These are phyloP conservation scores for Fusarium algeriense DNA, from an alignment of 2,329 filamentous ascomycete species.

Conservation along the genomic window DNA sequence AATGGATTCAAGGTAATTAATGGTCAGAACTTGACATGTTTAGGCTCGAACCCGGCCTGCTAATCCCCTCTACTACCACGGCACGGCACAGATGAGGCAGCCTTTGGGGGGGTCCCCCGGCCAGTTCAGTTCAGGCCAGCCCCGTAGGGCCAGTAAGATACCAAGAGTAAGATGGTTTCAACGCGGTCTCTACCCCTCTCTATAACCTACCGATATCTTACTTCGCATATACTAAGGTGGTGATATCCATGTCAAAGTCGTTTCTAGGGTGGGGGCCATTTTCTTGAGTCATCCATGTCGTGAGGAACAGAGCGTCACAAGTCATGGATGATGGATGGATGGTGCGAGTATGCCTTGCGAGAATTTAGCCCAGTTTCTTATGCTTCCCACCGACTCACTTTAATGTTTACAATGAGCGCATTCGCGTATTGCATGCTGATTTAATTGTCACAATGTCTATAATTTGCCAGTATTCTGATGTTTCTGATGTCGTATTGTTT, in stretches of 20 bases:
- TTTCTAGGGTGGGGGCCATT: constrained; percentile 27
- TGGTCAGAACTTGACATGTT: constrained; percentile 10
- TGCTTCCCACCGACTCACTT: neutral
- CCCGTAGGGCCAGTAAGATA: neutral
- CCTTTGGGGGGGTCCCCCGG: constrained; percentile 14
- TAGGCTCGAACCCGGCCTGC: constrained; percentile 9
- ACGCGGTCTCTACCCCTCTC: neutral
- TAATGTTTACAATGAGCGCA: neutral
- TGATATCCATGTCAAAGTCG: neutral
- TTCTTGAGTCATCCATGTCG: constrained; percentile 9
- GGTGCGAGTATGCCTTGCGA: constrained; percentile 23
- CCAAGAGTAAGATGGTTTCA: neutral
- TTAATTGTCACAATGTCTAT: neutral
- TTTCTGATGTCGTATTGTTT: neutral
- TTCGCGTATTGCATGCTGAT: neutral
- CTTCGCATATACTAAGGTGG: neutral
- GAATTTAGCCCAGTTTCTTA: constrained; percentile 2
- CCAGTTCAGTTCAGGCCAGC: constrained; percentile 12
- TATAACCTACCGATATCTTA: neutral
- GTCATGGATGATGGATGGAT: neutral
- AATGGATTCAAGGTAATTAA: constrained; percentile 2
- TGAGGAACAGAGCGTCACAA: neutral
- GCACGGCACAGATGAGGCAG: constrained; percentile 25
- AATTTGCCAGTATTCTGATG: neutral
- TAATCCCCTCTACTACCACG: constrained; percentile 15